Conservation (phyloP, 345 rosid genomes). For the Adansonia digitata region DNA sequence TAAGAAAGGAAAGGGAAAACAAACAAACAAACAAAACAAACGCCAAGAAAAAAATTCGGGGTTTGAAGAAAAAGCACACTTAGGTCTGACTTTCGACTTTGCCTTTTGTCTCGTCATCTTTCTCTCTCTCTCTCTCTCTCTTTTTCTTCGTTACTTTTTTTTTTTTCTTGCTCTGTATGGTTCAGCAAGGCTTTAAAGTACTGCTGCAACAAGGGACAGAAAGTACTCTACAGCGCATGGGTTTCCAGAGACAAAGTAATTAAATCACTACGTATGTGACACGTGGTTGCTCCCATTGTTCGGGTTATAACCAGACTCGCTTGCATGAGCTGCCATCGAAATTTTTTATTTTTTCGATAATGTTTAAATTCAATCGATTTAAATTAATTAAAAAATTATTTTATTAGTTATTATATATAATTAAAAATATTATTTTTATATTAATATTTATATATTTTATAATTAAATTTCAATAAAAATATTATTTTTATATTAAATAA, state of each 20-base stretch:
- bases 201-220: slow-evolving; percentile 18
- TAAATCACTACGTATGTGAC: background rate
- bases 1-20: background rate
- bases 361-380: no score
- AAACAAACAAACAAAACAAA: slow-evolving; percentile 8
- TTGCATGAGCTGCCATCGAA: no score
- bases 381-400: no score
- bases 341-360: no score
- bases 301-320: no score
- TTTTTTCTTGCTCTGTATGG: background rate
- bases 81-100: slow-evolving; percentile 37
- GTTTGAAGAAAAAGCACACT: slow-evolving; percentile 7
- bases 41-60: slow-evolving; percentile 19
- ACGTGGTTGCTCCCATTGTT: no score
- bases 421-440: no score
- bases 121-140: slow-evolving; percentile 15
- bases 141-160: background rate
- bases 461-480: no score
- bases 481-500: no score
- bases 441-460: no score
- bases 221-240: slow-evolving; percentile 6
- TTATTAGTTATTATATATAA: no score
- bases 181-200: slow-evolving; percentile 9
- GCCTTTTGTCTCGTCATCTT: slow-evolving; percentile 51
- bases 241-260: background rate